Evolutionary conservation across 495 filamentous ascomycete genomes (phyloP), one percentile per base, ranked within the genome.

Genomic region (Neurospora sp.): DNA sequence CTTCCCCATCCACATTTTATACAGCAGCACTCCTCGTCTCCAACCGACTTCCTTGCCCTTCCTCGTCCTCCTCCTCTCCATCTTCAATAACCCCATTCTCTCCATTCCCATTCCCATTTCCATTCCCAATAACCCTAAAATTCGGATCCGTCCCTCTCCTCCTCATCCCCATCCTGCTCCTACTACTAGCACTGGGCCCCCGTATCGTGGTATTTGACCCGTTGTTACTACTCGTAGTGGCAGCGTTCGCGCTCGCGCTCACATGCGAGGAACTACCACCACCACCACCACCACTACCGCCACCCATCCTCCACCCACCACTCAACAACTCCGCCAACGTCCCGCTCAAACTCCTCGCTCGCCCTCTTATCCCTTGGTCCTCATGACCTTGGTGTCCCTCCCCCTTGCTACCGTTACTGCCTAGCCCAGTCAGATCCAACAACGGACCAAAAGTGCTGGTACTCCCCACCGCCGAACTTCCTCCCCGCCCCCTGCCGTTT

Each of bases 331-430:
- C 83, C 20, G 85, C 83, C 4, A 88, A 73, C 14, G 86, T 85
- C 70, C 83, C 83, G 72, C 87, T 88, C 40, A 88, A 72, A 78
- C 85, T 88, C 72, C 87, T 80, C 38, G 86, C 83, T 38, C 85
- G 76, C 31, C 80, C 80, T 20, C 81, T 77, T 20, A 79, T 62
- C 41, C 73, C 75, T 54, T 74, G 78, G 9, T 74, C 72, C 3
- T 20, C 70, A 38, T 54, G n/a, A 20, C 44, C 44, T 20, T 20
- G 72, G 0, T 35, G 60, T 5, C 31, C 71, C 16, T 18, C 70
- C 2, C 46, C 69, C 35, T 12, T 62, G 41, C 60, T 72, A 71
- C 70, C 23, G 10, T 71, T 39, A 70, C 72, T 20, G 73, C 62
- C 69, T 27, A 71, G 37, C 8, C 39, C 37, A 10, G 40, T 70